Evolutionary conservation across 164 flowering plant species (phyloP).

Genomic region (Annona cherimola): DNA sequence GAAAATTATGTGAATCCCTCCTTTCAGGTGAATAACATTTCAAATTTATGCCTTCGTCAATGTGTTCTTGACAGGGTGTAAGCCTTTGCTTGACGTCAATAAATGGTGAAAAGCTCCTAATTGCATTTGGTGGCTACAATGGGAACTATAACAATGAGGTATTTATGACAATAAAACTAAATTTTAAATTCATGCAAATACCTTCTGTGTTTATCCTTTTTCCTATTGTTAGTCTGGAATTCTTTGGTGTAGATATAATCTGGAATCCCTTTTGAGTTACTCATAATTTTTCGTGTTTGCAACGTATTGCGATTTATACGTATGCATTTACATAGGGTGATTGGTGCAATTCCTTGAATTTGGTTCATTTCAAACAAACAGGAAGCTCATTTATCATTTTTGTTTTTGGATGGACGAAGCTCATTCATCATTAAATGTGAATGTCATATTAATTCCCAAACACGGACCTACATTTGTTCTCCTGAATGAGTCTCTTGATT

Average conservation of each 20-base stretch:
- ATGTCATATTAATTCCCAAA: too few species aligned
- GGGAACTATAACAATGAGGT: slow-evolving; percentile 94
- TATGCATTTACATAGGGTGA: too few species aligned
- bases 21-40: neutral
- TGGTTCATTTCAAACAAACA: too few species aligned
- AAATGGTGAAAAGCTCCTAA: slow-evolving; percentile 55
- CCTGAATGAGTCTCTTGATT: too few species aligned
- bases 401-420: too few species aligned
- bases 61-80: slow-evolving; percentile 55
- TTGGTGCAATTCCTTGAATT: too few species aligned
- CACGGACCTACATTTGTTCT: too few species aligned
- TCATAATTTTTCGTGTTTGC: neutral
- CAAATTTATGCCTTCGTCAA: neutral
- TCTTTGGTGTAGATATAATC: neutral
- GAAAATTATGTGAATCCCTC: neutral
- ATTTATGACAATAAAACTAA: slow-evolving; percentile 2
- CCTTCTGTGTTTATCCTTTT: neutral
- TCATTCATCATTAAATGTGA: too few species aligned
- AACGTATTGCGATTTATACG: neutral
- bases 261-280: neutral
- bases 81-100: slow-evolving; percentile 52
- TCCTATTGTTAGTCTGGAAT: neutral
- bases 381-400: too few species aligned
- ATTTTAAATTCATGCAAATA: neutral
- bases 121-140: slow-evolving; percentile 97